A percentile compares a stretch with the other conserved stretches of the same genome.
Conservation (phyloP, 306 rosid species). For the Senna tora region DNA sequence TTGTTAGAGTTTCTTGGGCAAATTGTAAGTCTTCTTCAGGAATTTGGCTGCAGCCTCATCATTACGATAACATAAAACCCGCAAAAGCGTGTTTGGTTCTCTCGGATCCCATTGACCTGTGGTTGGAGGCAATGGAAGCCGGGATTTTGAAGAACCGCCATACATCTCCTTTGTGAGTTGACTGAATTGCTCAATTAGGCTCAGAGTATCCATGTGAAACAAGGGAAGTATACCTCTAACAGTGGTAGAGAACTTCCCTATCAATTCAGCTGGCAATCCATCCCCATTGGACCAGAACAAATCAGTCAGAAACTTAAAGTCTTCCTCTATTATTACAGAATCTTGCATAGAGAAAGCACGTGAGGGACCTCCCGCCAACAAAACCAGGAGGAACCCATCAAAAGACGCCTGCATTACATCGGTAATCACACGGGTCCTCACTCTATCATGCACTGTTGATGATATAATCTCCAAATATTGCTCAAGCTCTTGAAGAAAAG, state of each 20-base stretch:
- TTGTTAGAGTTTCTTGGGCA: constrained; percentile 76
- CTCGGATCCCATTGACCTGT: constrained; percentile 78
- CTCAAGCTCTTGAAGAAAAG: constrained; percentile 84
- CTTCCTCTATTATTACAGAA: constrained; percentile 73
- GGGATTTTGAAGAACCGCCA: constrained; percentile 68
- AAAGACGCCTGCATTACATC: constrained; percentile 87
- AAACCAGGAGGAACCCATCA: constrained; percentile 78
- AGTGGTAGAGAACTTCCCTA: constrained; percentile 60
- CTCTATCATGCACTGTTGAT: constrained; percentile 84
- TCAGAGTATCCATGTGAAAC: constrained; percentile 52
- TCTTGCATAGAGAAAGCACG: constrained; percentile 73
- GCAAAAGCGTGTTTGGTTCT: constrained; percentile 85
- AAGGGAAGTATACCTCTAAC: constrained; percentile 61
- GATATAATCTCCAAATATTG: constrained; percentile 81
- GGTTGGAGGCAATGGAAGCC: constrained; percentile 82
- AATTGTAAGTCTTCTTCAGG: constrained; percentile 84
- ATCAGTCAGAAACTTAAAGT: constrained; percentile 77
- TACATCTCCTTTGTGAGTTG: constrained; percentile 46
- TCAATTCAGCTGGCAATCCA: constrained; percentile 82
- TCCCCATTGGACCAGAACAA: constrained; percentile 97
- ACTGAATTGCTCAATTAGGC: constrained; percentile 72
- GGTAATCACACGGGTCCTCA: constrained; percentile 82
- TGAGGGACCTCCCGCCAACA: constrained; percentile 92
- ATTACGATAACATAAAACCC: constrained; percentile 81
- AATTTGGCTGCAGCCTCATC: constrained; percentile 91